Conservation (phyloP, 495 filamentous ascomycete species). For the Aspergillus haitiensis region DNA sequence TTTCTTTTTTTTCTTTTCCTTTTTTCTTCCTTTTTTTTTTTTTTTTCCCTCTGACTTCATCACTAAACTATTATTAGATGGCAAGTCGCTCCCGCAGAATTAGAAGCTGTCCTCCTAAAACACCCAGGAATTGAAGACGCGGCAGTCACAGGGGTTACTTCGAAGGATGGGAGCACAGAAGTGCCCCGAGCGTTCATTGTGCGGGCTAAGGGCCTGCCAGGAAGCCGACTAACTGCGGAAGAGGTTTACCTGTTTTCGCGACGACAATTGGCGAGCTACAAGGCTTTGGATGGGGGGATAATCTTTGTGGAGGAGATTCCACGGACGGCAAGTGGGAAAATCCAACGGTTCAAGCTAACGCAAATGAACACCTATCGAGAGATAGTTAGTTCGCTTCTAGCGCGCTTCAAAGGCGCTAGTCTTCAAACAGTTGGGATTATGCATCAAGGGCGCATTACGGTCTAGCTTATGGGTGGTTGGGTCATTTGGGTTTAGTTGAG, state of each 20-base stretch:
- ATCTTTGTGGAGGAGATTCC: slow-evolving; percentile 73
- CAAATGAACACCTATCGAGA: slow-evolving; percentile 50
- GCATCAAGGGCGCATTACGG: slow-evolving; percentile 26
- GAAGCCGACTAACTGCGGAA: slow-evolving; percentile 46
- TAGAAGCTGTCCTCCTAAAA: slow-evolving; percentile 74
- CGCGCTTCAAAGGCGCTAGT: slow-evolving; percentile 31
- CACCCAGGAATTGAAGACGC: slow-evolving; percentile 69
- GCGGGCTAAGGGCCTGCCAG: slow-evolving; percentile 32
- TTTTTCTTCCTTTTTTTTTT: background rate
- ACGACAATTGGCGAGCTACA: slow-evolving; percentile 61
- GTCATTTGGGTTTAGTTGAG: background rate
- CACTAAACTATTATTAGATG: slow-evolving; percentile 29
- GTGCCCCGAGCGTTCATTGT: slow-evolving; percentile 75
- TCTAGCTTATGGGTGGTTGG: slow-evolving; percentile 8
- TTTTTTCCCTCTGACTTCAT: background rate
- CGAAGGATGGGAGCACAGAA: slow-evolving; percentile 57
- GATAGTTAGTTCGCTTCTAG: slow-evolving; percentile 45
- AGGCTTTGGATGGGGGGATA: slow-evolving; percentile 69
- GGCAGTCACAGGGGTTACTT: slow-evolving; percentile 72
- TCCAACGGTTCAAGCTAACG: slow-evolving; percentile 55
- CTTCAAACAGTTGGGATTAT: slow-evolving; percentile 29
- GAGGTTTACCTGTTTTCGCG: slow-evolving; percentile 65
- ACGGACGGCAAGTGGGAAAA: slow-evolving; percentile 77
- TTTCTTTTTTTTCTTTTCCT: background rate
- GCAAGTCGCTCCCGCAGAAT: slow-evolving; percentile 85